Evolutionary conservation across 1,284 basidiomycete species (phyloP), one percentile per base, ranked within the genome.

Genomic region (Fomes fomentarius): DNA sequence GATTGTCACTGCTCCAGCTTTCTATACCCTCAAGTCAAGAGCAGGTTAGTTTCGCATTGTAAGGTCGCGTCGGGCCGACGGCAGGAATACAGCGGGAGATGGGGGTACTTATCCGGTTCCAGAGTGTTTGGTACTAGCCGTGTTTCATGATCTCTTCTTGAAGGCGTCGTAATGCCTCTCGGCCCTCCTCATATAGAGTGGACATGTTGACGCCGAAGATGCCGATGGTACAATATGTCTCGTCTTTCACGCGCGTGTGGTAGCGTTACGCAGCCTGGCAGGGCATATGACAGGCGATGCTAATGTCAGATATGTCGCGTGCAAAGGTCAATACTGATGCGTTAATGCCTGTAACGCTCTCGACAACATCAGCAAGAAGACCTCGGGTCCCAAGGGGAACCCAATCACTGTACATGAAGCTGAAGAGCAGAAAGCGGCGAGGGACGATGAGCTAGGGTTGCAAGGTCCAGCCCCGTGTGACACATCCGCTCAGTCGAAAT

Each of bases 371-470:
- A 10, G 41, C 21, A 4, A 50, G 41, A 31, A 17, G 17, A 17
- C n/a, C 24, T 40, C 47, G 46, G 2, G 37, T 52, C 17, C 39
- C 44, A 12, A 52, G 38, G 14, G 25, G 19, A 7, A 2, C 21
- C 37, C 50, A 52, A 10, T 33, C 15, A 17, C 8, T 14, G 10
- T n/a, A 21, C 25, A 52, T 38, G 44, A 52, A 52, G n/a, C n/a
- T n/a, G n/a, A n/a, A n/a, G n/a, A n/a, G n/a, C 12, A 42, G 4
- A 17, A 52, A 26, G 12, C 12, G 9, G 7, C 31, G 45, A 9
- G 50, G 50, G 5, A 44, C 50, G 31, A 52, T 41, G 44, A 52
- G 30, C 38, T 52, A n/a, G n/a, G n/a, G 37, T 22, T 52, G 40
- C 9, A 50, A 41, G 9, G 48, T 43, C 48, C 48, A 50, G 2